Evolutionary conservation across 352 stramenopile species (phyloP).

Genomic region (Pythium oligandrum): DNA sequence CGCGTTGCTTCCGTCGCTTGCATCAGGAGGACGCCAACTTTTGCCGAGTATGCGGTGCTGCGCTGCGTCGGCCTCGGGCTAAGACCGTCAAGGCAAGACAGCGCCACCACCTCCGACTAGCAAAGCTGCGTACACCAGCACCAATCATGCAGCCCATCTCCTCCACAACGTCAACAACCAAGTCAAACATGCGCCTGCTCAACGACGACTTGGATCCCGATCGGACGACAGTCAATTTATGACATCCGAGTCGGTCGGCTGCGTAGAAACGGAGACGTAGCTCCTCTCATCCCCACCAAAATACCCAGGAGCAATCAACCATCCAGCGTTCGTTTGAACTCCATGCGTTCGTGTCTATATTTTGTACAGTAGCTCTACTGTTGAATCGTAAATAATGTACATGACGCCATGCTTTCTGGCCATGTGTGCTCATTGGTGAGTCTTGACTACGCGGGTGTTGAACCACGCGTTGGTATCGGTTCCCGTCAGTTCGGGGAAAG

Average conservation of each 20-base stretch:
- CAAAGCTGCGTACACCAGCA: slow-evolving; percentile 45
- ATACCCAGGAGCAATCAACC: too few species aligned
- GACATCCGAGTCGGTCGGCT: slow-evolving; percentile 1
- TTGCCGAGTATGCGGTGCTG: slow-evolving; percentile 60
- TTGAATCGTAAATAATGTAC: too few species aligned
- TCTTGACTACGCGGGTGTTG: slow-evolving; percentile 16
- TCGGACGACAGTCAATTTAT: slow-evolving; percentile 22
- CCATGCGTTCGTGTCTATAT: too few species aligned
- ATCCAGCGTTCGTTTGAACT: too few species aligned
- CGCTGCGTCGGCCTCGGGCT: slow-evolving; percentile 47
- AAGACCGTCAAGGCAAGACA: slow-evolving; percentile 54
- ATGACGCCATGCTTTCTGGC: too few species aligned
- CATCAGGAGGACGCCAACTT: slow-evolving; percentile 79
- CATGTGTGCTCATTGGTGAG: slow-evolving; percentile 9
- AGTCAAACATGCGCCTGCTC: slow-evolving; percentile 48
- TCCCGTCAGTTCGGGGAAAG: slow-evolving; percentile 14
- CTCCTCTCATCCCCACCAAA: not conserved
- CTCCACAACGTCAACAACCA: slow-evolving; percentile 57
- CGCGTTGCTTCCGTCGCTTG: slow-evolving; percentile 63
- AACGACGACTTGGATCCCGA: slow-evolving; percentile 14
- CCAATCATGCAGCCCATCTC: slow-evolving; percentile 26
- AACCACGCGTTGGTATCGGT: slow-evolving; percentile 12
- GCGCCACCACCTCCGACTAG: slow-evolving; percentile 50
- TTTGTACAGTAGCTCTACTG: too few species aligned
- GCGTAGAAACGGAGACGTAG: not conserved